These are phyloP conservation scores for Garcia nutans DNA, from an alignment of 345 rosid species.

Conservation along the genomic window DNA sequence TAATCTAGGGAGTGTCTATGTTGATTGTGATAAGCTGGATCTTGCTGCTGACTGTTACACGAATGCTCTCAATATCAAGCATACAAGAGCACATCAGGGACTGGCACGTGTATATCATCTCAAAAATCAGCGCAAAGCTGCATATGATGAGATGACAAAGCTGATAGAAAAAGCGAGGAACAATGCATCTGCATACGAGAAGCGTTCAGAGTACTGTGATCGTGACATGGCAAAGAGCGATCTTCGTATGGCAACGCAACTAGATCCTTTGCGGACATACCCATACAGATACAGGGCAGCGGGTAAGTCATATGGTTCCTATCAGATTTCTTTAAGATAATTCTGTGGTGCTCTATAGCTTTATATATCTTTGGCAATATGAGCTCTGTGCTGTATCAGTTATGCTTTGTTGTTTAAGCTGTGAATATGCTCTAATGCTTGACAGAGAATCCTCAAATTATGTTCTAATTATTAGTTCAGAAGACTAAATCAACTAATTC, in stretches of 20 bases:
- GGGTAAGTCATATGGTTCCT: slow-evolving; percentile 36
- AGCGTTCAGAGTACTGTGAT: slow-evolving; percentile 94
- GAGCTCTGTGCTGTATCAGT: not conserved
- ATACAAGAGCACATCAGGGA: slow-evolving; percentile 97
- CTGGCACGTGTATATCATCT: slow-evolving; percentile 87
- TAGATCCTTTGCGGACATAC: slow-evolving; percentile 94
- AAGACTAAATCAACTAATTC: not conserved
- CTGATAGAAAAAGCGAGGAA: slow-evolving; percentile 84
- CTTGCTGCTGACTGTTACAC: slow-evolving; percentile 83
- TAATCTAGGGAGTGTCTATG: slow-evolving; percentile 81
- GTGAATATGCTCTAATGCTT: not conserved
- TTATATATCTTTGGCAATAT: not conserved
- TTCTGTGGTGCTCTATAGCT: not conserved
- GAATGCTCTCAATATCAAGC: slow-evolving; percentile 90
- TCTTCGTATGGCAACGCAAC: slow-evolving; percentile 68
- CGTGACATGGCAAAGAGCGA: slow-evolving; percentile 89
- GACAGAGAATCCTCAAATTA: not conserved
- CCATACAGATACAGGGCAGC: slow-evolving; percentile 99
- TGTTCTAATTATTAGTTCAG: not conserved
- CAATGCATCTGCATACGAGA: slow-evolving; percentile 92
- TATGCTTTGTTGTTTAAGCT: not conserved
- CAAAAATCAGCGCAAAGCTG: slow-evolving; percentile 76
- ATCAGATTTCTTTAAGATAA: not conserved
- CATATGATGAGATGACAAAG: slow-evolving; percentile 96
- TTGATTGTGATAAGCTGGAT: slow-evolving; percentile 87